Evolutionary conservation across 768 basidiomycete genomes (phyloP).

Genomic region (Auriculariales sp.): DNA sequence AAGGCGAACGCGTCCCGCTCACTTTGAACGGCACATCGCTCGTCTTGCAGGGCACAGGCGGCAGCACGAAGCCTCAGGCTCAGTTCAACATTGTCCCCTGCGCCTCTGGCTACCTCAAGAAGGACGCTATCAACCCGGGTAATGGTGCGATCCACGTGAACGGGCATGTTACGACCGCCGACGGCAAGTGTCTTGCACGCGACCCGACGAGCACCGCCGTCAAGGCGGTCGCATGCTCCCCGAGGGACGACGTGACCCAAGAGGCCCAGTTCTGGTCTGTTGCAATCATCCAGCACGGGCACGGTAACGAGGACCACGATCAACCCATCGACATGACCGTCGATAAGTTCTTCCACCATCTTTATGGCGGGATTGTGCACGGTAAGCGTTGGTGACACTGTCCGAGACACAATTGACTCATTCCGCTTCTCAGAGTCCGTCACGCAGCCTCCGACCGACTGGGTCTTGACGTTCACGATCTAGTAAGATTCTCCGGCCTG

Average conservation of each 20-base stretch:
- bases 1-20: constrained; percentile 12
- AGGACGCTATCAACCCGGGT: constrained; percentile 26
- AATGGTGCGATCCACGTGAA: constrained; percentile 13
- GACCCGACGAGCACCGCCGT: constrained; percentile 6
- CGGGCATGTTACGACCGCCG: constrained; percentile 15
- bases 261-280: constrained; percentile 23
- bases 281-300: constrained; percentile 20
- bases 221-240: constrained; percentile 15
- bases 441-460: too few species aligned
- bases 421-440: too few species aligned
- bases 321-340: too few species aligned
- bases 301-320: constrained; percentile 42
- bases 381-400: too few species aligned
- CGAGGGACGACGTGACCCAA: constrained; percentile 24
- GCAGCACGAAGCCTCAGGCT: too few species aligned
- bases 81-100: constrained; percentile 18
- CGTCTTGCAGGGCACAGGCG: too few species aligned
- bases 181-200: constrained; percentile 14
- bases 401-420: too few species aligned
- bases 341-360: too few species aligned
- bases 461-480: too few species aligned
- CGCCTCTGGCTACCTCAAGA: constrained; percentile 29
- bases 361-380: too few species aligned
- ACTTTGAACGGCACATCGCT: constrained; percentile 7
- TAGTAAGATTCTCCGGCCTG: too few species aligned